A percentile compares a stretch with the other conserved stretches of the same genome.
phyloP scores from a whole-genome alignment of 2,329 filamentous ascomycete genomes.

The Annulohypoxylon truncatum region DNA sequence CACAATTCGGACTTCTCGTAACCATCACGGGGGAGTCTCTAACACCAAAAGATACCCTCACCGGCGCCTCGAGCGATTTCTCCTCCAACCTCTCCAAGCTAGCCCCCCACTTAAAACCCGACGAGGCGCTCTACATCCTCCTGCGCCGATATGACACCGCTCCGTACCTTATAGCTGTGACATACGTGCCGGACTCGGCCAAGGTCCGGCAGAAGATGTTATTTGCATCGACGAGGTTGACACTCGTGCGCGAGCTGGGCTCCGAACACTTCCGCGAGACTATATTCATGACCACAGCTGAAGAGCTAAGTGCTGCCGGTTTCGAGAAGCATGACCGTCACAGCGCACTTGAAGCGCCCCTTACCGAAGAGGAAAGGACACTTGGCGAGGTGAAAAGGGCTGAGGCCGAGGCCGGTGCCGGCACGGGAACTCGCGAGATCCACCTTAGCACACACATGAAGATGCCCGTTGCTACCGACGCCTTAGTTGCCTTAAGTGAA shows the following conservation, averaged over 20 bases:
- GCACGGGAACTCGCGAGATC: slow-evolving; percentile 70
- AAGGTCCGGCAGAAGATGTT: slow-evolving; percentile 89
- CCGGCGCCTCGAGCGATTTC: slow-evolving; percentile 68
- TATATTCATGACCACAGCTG: slow-evolving; percentile 75
- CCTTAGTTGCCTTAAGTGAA: slow-evolving; percentile 71
- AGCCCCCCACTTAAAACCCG: slow-evolving; percentile 70
- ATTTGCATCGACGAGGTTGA: slow-evolving; percentile 81
- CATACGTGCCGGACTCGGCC: slow-evolving; percentile 82
- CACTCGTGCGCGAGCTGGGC: slow-evolving; percentile 80
- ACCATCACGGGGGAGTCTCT: slow-evolving; percentile 78
- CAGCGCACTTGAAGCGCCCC: slow-evolving; percentile 70
- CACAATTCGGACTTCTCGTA: slow-evolving; percentile 76
- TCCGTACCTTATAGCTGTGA: slow-evolving; percentile 74
- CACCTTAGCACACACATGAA: slow-evolving; percentile 67
- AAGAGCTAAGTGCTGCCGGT: slow-evolving; percentile 75
- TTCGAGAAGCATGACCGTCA: slow-evolving; percentile 81
- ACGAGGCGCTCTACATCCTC: slow-evolving; percentile 78
- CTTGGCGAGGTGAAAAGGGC: slow-evolving; percentile 78
- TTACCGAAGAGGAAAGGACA: slow-evolving; percentile 82
- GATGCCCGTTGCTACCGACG: slow-evolving; percentile 71
- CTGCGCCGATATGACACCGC: slow-evolving; percentile 72
- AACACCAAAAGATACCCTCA: slow-evolving; percentile 67
- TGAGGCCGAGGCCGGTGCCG: slow-evolving; percentile 78
- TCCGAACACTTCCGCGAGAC: slow-evolving; percentile 82
- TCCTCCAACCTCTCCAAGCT: slow-evolving; percentile 72